A percentile compares a stretch with the other conserved stretches of the same genome.
Evolutionary conservation across 371 early-diverging fungal genomes (phyloP).

Genomic region (Mucor saturninus): DNA sequence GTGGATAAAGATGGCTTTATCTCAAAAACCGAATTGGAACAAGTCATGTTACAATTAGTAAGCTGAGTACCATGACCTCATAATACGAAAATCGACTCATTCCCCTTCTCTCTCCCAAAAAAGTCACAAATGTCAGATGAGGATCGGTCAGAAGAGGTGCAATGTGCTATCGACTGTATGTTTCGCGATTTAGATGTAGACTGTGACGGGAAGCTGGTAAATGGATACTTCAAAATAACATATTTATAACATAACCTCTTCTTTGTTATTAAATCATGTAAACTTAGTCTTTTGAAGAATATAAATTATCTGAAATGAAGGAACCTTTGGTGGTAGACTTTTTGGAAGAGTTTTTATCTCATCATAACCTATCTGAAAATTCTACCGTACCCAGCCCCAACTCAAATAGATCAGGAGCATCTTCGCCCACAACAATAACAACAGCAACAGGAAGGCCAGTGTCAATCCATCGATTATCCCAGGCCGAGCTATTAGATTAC

Average conservation of each 20-base stretch:
- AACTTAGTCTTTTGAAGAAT: conserved; percentile 74
- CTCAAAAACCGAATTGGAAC: conserved; percentile 75
- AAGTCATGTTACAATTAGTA: conserved; percentile 80
- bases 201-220: conserved; percentile 78
- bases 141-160: conserved; percentile 64
- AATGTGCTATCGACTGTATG: conserved; percentile 66
- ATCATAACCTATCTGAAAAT: conserved; percentile 43
- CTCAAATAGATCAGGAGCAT: conserved; percentile 29
- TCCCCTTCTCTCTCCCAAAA: too few relatives aligned
- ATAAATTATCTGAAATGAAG: conserved; percentile 82
- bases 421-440: background rate
- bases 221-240: background rate
- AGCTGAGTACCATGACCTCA: background rate
- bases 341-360: conserved; percentile 71
- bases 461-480: conserved; percentile 11
- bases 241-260: background rate
- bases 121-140: conserved; percentile 66
- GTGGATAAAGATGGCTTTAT: conserved; percentile 80
- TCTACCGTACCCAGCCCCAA: conserved; percentile 14
- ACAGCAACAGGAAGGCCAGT: too few relatives aligned
- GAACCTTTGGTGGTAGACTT: conserved; percentile 85
- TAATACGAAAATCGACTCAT: too few relatives aligned
- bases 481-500: conserved; percentile 46
- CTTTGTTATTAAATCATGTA: background rate
- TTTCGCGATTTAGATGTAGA: conserved; percentile 88